These are phyloP conservation scores for Epithemia pelagica DNA, from an alignment of 108 stramenopile species.

Conservation along the genomic window DNA sequence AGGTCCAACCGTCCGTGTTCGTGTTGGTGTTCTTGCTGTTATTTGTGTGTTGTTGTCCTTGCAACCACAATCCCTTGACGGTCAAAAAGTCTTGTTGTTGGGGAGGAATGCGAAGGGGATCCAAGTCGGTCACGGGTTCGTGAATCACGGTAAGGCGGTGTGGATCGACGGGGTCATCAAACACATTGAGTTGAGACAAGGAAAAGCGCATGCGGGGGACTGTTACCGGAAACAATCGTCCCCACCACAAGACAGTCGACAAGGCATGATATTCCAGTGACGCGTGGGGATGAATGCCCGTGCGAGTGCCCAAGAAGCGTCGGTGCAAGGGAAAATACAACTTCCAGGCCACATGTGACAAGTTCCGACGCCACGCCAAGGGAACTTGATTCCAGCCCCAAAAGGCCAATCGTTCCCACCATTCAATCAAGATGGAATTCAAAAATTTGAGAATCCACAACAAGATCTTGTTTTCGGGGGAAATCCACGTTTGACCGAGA, in stretches of 20 bases:
- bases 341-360: slow-evolving; percentile 51
- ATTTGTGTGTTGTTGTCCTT: slow-evolving; percentile 16
- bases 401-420: slow-evolving; percentile 25
- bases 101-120: slow-evolving; percentile 13
- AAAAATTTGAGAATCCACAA: slow-evolving; percentile 16
- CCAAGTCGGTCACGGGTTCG: not conserved
- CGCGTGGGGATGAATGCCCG: slow-evolving; percentile 51
- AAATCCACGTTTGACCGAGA: slow-evolving; percentile 44
- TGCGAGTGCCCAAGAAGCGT: slow-evolving; percentile 33
- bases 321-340: slow-evolving; percentile 59
- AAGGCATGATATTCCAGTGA: slow-evolving; percentile 70
- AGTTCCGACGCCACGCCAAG: slow-evolving; percentile 26
- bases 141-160: slow-evolving; percentile 2
- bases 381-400: slow-evolving; percentile 36
- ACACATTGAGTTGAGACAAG: slow-evolving; percentile 59
- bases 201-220: slow-evolving; percentile 58
- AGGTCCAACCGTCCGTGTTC: slow-evolving; percentile 34
- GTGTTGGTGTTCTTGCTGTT: not conserved
- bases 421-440: slow-evolving; percentile 24
- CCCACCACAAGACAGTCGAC: slow-evolving; percentile 63
- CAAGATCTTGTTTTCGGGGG: slow-evolving; percentile 29
- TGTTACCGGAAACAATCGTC: slow-evolving; percentile 54
- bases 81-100: slow-evolving; percentile 19
- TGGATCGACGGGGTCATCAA: slow-evolving; percentile 17
- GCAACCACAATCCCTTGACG: slow-evolving; percentile 55